A percentile compares a stretch with the other conserved stretches of the same genome.
phyloP scores from a whole-genome alignment of 1,284 basidiomycete species.

The Austroboletus rostrupii region DNA sequence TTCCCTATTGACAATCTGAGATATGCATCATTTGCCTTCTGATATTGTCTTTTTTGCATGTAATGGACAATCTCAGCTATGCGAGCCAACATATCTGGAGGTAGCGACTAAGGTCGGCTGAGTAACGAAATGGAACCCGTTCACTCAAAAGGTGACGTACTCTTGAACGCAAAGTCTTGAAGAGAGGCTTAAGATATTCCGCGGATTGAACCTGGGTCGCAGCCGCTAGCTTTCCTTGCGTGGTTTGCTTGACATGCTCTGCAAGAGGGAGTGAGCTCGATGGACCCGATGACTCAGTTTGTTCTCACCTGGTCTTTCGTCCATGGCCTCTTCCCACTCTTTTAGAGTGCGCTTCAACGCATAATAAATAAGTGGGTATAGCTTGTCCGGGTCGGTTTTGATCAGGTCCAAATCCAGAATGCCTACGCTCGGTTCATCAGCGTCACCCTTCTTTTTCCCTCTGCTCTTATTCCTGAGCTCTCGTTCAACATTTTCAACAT shows the following conservation, averaged over 20 bases:
- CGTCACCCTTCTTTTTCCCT: conserved; percentile 62
- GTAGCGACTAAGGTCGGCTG: conserved; percentile 56
- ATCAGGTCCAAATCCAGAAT: conserved; percentile 78
- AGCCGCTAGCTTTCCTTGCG: conserved; percentile 90
- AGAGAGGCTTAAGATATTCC: conserved; percentile 94
- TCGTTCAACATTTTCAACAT: conserved; percentile 82
- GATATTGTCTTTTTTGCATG: conserved; percentile 94
- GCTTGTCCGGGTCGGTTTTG: conserved; percentile 91
- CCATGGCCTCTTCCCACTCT: conserved; percentile 96
- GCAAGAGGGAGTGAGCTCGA: conserved; percentile 8
- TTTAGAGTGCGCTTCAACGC: conserved; percentile 89
- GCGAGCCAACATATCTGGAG: conserved; percentile 80
- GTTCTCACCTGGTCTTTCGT: conserved; percentile 74
- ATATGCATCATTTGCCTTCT: conserved; percentile 95
- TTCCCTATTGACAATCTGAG: conserved; percentile 96
- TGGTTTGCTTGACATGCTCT: conserved; percentile 81
- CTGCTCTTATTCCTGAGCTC: conserved; percentile 62
- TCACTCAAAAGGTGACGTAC: conserved; percentile 43
- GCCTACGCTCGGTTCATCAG: conserved; percentile 45
- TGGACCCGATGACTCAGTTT: neutral
- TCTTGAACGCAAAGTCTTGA: conserved; percentile 83
- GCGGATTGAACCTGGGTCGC: conserved; percentile 95
- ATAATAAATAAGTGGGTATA: conserved; percentile 97
- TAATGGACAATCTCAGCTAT: conserved; percentile 95
- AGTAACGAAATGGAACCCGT: conserved; percentile 7